Percentiles rank a stretch among this genome's conserved stretches.
These are phyloP conservation scores for Populus davidiana DNA, from an alignment of 345 rosid species.

Conservation along the genomic window DNA sequence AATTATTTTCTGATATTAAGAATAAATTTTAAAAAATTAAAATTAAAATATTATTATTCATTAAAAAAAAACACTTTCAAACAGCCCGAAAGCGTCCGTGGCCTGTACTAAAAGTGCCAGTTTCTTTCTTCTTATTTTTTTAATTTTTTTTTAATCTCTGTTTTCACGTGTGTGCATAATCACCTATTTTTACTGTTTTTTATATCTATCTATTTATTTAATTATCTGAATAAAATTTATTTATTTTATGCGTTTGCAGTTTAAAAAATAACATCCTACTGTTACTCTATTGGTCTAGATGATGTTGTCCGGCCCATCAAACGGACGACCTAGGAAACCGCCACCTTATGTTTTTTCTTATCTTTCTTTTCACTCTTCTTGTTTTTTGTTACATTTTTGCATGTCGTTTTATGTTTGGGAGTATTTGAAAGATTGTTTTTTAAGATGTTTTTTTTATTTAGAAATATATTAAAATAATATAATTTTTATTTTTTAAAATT, in stretches of 20 bases:
- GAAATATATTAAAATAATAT: too few relatives aligned
- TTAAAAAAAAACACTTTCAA: too few relatives aligned
- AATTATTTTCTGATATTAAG: too few relatives aligned
- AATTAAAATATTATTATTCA: too few relatives aligned
- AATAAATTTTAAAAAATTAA: too few relatives aligned
- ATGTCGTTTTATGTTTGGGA: too few relatives aligned
- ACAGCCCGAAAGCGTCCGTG: constrained; percentile 18
- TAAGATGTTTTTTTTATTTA: too few relatives aligned
- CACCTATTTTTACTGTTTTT: constrained; percentile 3
- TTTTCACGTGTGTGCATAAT: neutral
- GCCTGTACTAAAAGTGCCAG: constrained; percentile 30
- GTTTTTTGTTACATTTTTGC: too few relatives aligned
- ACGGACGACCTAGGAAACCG: constrained; percentile 33
- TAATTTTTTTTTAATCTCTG: neutral
- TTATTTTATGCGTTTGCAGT: too few relatives aligned
- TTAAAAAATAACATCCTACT: too few relatives aligned
- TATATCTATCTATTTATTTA: neutral
- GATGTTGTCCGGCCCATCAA: constrained; percentile 31
- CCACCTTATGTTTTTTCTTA: neutral
- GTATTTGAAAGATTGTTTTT: too few relatives aligned
- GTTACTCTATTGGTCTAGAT: neutral
- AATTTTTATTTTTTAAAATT: too few relatives aligned
- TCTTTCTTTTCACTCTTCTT: neutral
- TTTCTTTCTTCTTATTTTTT: constrained; percentile 13
- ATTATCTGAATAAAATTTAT: neutral